phyloP scores from a whole-genome alignment of 2,329 filamentous ascomycete genomes.

The Ophiocordyceps unilateralis region DNA sequence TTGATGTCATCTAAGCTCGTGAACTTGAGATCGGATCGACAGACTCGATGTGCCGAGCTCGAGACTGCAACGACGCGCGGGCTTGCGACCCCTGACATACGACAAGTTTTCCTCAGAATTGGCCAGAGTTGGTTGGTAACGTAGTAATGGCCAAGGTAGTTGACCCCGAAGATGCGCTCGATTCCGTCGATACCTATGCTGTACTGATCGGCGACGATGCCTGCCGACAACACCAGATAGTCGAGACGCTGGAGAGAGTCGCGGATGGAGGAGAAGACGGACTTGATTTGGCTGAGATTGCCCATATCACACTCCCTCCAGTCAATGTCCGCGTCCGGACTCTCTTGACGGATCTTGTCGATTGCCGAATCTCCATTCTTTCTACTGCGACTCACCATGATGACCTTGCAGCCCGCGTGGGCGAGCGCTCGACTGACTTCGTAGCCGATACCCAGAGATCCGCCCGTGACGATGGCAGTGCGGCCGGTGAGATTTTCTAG shows the following conservation, averaged over 20 bases:
- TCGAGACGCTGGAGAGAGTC: conserved; percentile 20
- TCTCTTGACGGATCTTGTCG: conserved; percentile 10
- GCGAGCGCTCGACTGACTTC: conserved; percentile 17
- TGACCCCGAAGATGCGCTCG: conserved; percentile 26
- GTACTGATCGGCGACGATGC: conserved; percentile 24
- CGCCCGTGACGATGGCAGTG: conserved; percentile 20
- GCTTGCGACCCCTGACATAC: conserved; percentile 13
- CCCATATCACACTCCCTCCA: conserved; percentile 25
- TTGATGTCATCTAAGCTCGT: conserved; percentile 24
- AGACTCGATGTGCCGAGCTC: conserved; percentile 21
- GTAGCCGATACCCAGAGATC: conserved; percentile 20
- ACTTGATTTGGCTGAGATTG: conserved; percentile 17
- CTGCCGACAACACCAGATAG: conserved; percentile 23
- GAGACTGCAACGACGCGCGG: conserved; percentile 23
- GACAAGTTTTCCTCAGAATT: conserved; percentile 21
- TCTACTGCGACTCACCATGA: conserved; percentile 18
- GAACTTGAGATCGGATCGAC: conserved; percentile 20
- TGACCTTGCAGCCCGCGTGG: conserved; percentile 15
- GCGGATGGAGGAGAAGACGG: conserved; percentile 18
- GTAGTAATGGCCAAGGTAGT: conserved; percentile 27
- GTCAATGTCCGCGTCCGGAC: conserved; percentile 13
- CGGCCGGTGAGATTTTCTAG: conserved; percentile 17
- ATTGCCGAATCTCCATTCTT: conserved; percentile 14
- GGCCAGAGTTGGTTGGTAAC: conserved; percentile 23
- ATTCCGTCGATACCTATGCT: conserved; percentile 19